phyloP scores from a whole-genome alignment of 2,329 filamentous ascomycete genomes.

The Pseudogymnoascus sp. region DNA sequence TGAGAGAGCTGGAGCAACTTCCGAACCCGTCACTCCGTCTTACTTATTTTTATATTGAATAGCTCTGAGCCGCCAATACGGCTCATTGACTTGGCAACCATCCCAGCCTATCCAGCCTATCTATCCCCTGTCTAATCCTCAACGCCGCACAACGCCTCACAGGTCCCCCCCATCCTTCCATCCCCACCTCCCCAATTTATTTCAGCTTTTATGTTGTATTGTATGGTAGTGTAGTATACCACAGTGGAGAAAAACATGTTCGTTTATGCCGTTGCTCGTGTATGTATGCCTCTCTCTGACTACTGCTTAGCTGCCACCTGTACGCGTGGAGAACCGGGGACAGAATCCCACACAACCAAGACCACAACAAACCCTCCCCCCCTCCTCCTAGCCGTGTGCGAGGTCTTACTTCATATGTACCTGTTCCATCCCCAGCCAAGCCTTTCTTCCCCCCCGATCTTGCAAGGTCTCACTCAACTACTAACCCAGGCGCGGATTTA shows the following conservation, averaged over 20 bases:
- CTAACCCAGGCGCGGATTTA: not conserved
- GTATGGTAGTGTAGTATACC: too few relatives aligned
- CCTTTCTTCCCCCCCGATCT: not conserved
- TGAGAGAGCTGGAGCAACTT: not conserved
- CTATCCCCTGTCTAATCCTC: not conserved
- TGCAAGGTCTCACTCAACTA: not conserved
- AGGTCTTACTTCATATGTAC: not conserved
- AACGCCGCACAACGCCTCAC: not conserved
- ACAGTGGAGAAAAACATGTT: not conserved
- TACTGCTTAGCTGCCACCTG: not conserved
- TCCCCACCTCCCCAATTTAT: not conserved
- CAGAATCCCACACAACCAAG: too few relatives aligned
- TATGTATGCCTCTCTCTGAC: not conserved
- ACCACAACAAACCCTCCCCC: not conserved
- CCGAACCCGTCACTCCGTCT: not conserved
- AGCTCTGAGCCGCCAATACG: not conserved
- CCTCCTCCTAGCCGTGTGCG: not conserved
- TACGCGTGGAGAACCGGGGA: not conserved
- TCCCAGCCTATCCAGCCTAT: not conserved
- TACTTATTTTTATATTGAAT: constrained; percentile 2
- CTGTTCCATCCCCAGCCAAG: not conserved
- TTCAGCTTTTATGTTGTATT: not conserved
- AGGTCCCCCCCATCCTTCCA: not conserved
- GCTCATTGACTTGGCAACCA: not conserved
- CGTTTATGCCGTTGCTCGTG: not conserved